These are phyloP conservation scores for Plasmodium billcollinsi DNA, from an alignment of 169 alveolate genomes.

Conservation along the genomic window DNA sequence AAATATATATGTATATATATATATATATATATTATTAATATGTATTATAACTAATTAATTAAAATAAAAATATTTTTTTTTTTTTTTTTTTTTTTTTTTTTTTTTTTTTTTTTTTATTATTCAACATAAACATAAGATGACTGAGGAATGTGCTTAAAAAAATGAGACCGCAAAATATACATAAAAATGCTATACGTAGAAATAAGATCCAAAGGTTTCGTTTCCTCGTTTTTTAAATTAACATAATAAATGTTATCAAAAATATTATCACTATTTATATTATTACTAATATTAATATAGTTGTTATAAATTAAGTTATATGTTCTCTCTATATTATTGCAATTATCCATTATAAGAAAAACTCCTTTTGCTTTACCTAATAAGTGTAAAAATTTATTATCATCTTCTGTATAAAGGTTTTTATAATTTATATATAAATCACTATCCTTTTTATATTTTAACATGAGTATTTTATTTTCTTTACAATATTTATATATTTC, in stretches of 20 bases:
- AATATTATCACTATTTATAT: not conserved
- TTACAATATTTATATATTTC: conserved; percentile 40
- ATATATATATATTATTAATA: too few relatives aligned
- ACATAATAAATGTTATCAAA: conserved; percentile 64
- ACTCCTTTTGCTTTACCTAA: conserved; percentile 58
- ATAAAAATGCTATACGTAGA: conserved; percentile 44
- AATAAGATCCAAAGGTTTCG: conserved; percentile 17
- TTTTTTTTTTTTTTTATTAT: not conserved
- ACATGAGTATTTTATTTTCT: conserved; percentile 54
- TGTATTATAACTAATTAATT: not conserved
- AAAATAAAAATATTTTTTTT: too few relatives aligned
- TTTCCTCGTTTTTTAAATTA: conserved; percentile 15
- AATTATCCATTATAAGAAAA: conserved; percentile 73
- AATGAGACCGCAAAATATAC: conserved; percentile 48
- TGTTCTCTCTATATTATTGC: conserved; percentile 53
- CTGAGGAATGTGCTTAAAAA: conserved; percentile 61
- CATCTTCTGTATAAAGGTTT: conserved; percentile 14
- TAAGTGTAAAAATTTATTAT: conserved; percentile 30
- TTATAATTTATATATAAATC: conserved; percentile 39
- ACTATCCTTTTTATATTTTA: conserved; percentile 29
- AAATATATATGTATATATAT: too few relatives aligned
- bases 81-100: too few relatives aligned
- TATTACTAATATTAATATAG: conserved; percentile 12
- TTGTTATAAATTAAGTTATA: conserved; percentile 14
- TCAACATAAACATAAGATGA: conserved; percentile 45